Evolutionary conservation across 768 basidiomycete genomes (phyloP).

Genomic region (Neoboletus magnificus): DNA sequence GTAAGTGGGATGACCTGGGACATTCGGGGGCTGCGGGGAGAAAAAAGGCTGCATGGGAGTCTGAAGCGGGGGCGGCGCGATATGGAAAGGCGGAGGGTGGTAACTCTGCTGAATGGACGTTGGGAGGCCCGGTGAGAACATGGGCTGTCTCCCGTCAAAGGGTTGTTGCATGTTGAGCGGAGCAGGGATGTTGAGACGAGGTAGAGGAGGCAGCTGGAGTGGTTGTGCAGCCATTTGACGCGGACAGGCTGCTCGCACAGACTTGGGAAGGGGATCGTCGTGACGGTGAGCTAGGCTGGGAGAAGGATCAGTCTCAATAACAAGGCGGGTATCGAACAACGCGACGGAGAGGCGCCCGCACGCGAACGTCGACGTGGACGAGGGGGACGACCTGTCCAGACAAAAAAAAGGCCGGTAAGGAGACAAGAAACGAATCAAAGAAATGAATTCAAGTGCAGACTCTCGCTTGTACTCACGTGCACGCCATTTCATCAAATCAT

Average conservation of each 20-base stretch:
- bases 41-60: constrained; percentile 77
- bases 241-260: background rate
- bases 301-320: background rate
- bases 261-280: background rate
- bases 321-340: background rate
- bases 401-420: background rate
- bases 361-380: constrained; percentile 11
- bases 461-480: constrained; percentile 20
- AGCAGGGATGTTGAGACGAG: constrained; percentile 56
- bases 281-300: background rate
- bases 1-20: constrained; percentile 49
- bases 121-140: constrained; percentile 66
- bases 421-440: background rate
- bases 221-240: constrained; percentile 34
- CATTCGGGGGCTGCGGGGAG: constrained; percentile 44
- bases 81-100: constrained; percentile 50
- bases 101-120: constrained; percentile 56
- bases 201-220: constrained; percentile 47
- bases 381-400: background rate
- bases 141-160: constrained; percentile 41
- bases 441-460: background rate
- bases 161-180: constrained; percentile 56
- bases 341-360: background rate
- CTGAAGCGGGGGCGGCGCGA: constrained; percentile 48
- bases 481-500: background rate